Percentiles rank a stretch among this genome's conserved stretches.
These are phyloP conservation scores for Cotoneaster glaucophyllus DNA, from an alignment of 306 rosid genomes.

Conservation along the genomic window DNA sequence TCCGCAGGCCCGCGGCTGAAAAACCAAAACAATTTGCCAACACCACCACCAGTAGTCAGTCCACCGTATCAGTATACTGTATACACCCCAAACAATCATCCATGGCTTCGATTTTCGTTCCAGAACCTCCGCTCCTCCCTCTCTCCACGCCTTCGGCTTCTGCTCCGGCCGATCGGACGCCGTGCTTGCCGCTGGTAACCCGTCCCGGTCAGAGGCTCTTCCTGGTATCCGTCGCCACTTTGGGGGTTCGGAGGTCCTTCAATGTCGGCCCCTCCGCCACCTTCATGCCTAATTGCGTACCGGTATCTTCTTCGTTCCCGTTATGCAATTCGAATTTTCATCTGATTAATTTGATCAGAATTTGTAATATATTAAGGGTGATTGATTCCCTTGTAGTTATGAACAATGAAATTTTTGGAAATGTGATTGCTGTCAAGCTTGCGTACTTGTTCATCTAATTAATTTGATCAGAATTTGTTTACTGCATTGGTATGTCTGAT, in stretches of 20 bases:
- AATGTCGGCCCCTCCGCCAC: constrained; percentile 29
- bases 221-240: constrained; percentile 13
- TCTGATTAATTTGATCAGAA: neutral
- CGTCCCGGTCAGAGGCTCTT: constrained; percentile 14
- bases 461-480: neutral
- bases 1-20: neutral
- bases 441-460: no score
- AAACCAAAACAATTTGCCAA: neutral
- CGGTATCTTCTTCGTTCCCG: constrained; percentile 26
- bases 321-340: neutral
- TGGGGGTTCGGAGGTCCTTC: constrained; percentile 25
- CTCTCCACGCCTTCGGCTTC: neutral
- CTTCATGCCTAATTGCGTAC: constrained; percentile 50
- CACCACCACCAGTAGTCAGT: neutral
- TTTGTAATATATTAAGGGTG: neutral
- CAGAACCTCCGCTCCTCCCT: constrained; percentile 15
- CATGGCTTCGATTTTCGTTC: constrained; percentile 46
- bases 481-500: neutral
- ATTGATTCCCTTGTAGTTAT: neutral
- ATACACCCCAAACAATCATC: neutral
- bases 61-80: no score
- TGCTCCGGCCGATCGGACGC: constrained; percentile 6
- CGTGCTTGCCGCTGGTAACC: constrained; percentile 13
- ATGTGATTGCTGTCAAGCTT: neutral
- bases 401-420: neutral